Base-by-base conservation (phyloP, 1,284 basidiomycete species). In the Golubevia sp. region DNA sequence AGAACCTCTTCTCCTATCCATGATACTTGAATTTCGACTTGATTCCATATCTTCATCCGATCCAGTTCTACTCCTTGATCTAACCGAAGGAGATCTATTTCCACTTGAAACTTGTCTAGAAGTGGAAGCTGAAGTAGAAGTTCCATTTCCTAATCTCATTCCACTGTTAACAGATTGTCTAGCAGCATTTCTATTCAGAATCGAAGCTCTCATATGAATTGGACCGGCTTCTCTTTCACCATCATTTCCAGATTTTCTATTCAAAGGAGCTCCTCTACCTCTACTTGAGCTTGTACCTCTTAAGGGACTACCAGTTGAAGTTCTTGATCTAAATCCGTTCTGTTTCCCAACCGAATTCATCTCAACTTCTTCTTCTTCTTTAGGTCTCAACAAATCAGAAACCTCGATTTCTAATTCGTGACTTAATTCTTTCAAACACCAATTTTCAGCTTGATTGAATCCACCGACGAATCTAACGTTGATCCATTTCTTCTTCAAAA, bases 391-490 rank as follows among this genome's bases (percentile, higher is more conserved):
- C 6, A 79, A 66, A 60, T 79, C 77, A 2, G 58, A 44, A 0
- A 63, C 61, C 6, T 64, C 30, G 1, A 79, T 65, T 11, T 77
- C 77, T 0, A 79, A 55, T 62, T 77, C 75, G 25, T 74, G 70
- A 34, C 30, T 34, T 11, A 34, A 34, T 34, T 34, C 30, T 34
- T 34, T 91, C 61, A 95, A 83, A 0, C 91, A 89, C 93, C 93
- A 96, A 4, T 88, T 87, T 56, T 96, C 92, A 21, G 97, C 86
- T 3, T 85, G 83, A 54, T 91, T 89, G 74, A 97, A 96, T 0
- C 92, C 92, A n/a, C 89, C 88, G 51, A 90, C 89, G 60, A 90
- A 88, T 18, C 91, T 87, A 38, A 94, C 88, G n/a, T 86, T 87
- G 61, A 91, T 83, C 93, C 92, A 96, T 26, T 77, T 53, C 54